Conservation (phyloP, 768 basidiomycete genomes). For the Lactarius psammicola region DNA sequence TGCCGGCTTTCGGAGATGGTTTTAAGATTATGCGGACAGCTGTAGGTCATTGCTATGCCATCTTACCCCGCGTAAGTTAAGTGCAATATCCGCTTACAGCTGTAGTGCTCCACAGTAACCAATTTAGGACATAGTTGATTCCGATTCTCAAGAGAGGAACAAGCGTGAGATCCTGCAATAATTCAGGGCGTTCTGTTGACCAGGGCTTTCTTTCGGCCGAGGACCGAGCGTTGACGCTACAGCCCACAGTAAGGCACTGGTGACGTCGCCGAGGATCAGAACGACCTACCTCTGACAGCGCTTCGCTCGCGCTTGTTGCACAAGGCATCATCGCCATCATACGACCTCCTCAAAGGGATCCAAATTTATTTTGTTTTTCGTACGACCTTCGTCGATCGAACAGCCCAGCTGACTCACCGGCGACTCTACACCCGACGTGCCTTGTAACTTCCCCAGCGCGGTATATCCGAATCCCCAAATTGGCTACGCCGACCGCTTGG, state of each 20-base stretch:
- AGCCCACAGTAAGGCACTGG: not conserved
- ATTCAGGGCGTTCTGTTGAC: not conserved
- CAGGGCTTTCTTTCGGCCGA: not conserved
- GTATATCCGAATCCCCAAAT: constrained; percentile 10
- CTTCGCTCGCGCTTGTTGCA: not conserved
- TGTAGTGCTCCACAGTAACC: not conserved
- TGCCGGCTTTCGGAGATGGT: not conserved
- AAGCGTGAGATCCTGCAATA: not conserved
- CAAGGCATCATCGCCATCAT: not conserved
- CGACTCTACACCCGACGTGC: not conserved
- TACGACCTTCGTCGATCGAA: not conserved
- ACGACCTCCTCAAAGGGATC: not conserved
- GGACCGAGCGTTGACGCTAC: not conserved
- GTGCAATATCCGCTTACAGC: not conserved
- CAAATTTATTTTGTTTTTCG: not conserved
- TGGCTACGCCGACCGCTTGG: not conserved
- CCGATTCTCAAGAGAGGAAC: not conserved
- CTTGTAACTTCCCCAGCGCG: not conserved
- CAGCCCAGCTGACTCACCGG: not conserved
- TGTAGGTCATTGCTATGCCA: not conserved
- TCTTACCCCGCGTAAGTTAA: not conserved
- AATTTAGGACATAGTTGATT: not conserved
- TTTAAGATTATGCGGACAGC: not conserved
- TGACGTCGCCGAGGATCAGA: constrained; percentile 7
- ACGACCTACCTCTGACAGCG: not conserved